These are phyloP conservation scores for Heterobasidion annosum DNA, from an alignment of 1,284 basidiomycete species.

Conservation along the genomic window DNA sequence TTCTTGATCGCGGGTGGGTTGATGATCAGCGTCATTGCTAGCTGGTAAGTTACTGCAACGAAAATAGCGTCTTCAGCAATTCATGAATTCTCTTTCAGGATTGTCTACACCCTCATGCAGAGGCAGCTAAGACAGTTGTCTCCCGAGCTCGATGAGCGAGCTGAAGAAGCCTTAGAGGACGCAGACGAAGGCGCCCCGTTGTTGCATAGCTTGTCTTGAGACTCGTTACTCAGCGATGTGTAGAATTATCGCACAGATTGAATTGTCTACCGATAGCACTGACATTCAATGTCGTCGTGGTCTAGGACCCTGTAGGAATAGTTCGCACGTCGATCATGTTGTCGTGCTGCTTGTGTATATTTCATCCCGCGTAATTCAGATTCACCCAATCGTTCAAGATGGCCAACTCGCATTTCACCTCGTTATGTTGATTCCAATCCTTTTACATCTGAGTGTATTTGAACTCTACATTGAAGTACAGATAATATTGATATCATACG, in stretches of 20 bases:
- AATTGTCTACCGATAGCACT: too few relatives aligned
- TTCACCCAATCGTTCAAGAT: too few relatives aligned
- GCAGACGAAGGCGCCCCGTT: slow-evolving; percentile 57
- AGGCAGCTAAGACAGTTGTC: slow-evolving; percentile 40
- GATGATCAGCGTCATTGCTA: slow-evolving; percentile 43
- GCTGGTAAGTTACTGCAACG: slow-evolving; percentile 42
- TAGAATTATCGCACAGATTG: too few relatives aligned
- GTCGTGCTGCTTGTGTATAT: too few relatives aligned
- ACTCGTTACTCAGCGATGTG: slow-evolving; percentile 6
- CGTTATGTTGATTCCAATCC: too few relatives aligned
- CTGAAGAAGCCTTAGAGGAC: slow-evolving; percentile 55
- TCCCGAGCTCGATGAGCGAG: slow-evolving; percentile 43
- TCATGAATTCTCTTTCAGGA: slow-evolving; percentile 24
- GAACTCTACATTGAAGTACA: too few relatives aligned
- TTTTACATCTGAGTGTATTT: too few relatives aligned
- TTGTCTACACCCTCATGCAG: slow-evolving; percentile 55
- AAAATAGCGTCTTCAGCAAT: slow-evolving; percentile 1
- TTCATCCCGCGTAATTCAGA: too few relatives aligned
- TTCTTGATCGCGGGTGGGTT: slow-evolving; percentile 51
- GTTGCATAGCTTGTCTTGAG: slow-evolving; percentile 26
- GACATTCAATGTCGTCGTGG: too few relatives aligned
- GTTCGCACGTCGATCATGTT: too few relatives aligned
- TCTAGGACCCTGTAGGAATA: too few relatives aligned
- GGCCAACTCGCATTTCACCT: too few relatives aligned
- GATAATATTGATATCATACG: background rate